Conservation (phyloP, 1,284 basidiomycete genomes). For the Tylopilus sp. region DNA sequence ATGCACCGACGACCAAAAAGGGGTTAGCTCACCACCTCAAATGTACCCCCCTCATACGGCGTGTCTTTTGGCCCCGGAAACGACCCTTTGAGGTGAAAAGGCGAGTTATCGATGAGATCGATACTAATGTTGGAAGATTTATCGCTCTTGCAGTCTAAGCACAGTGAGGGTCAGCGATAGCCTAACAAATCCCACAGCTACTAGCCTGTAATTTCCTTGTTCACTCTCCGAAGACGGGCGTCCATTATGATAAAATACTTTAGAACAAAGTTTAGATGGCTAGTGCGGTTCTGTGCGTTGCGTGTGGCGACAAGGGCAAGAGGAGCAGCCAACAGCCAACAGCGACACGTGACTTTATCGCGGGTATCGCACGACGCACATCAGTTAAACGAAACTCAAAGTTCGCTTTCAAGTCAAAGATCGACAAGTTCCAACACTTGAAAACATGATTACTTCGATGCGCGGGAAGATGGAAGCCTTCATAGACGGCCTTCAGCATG, state of each 20-base stretch:
- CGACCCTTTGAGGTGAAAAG: constrained; percentile 87
- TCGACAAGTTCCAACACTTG: neutral
- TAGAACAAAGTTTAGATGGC: neutral
- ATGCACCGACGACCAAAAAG: too few species aligned
- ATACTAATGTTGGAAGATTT: constrained; percentile 85
- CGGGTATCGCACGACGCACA: neutral
- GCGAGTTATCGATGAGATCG: constrained; percentile 84
- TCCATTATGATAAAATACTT: constrained; percentile 60
- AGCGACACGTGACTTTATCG: constrained; percentile 38
- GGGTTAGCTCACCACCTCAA: constrained; percentile 80
- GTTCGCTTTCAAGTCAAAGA: neutral
- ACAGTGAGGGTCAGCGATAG: constrained; percentile 10
- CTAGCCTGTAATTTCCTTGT: constrained; percentile 89
- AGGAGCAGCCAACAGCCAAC: too few species aligned
- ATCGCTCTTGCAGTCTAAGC: constrained; percentile 90
- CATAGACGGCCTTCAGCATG: constrained; percentile 79
- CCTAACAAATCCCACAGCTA: constrained; percentile 9
- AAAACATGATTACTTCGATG: constrained; percentile 57
- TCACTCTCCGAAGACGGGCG: constrained; percentile 86
- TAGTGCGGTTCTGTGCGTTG: constrained; percentile 4
- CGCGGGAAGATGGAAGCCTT: constrained; percentile 82
- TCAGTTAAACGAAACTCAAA: neutral
- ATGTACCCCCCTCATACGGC: constrained; percentile 92
- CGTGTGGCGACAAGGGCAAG: neutral
- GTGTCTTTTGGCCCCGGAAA: constrained; percentile 94